Evolutionary conservation across 176 grass and related monocot species (phyloP).

Genomic region (Olyra latifolia): DNA sequence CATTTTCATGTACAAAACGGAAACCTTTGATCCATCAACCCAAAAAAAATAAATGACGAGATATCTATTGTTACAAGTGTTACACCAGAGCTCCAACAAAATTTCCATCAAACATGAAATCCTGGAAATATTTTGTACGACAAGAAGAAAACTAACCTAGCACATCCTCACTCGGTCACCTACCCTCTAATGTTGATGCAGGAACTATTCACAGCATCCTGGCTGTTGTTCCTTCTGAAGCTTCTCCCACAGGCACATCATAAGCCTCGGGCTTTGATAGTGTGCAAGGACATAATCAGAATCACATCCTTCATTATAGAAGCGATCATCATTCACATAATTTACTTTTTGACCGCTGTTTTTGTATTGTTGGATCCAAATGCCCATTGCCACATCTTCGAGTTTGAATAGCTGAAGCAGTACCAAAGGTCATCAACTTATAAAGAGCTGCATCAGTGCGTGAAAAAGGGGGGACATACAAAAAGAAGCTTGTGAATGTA

Average conservation of each 20-base stretch:
- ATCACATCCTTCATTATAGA: constrained; percentile 82
- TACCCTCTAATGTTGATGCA: not conserved
- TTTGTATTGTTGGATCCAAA: constrained; percentile 88
- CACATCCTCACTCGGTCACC: not conserved
- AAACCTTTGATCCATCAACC: not conserved
- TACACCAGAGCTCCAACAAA: not conserved
- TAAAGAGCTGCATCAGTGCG: not conserved
- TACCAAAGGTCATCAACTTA: not conserved
- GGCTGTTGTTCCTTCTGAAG: constrained; percentile 66
- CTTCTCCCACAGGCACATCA: constrained; percentile 88
- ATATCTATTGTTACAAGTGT: not conserved
- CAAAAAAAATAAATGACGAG: not conserved
- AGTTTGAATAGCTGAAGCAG: constrained; percentile 89
- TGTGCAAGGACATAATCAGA: constrained; percentile 81
- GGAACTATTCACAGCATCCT: constrained; percentile 68
- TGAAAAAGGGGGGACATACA: not conserved
- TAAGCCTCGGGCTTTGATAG: constrained; percentile 82
- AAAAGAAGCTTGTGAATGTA: not conserved
- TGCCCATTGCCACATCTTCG: constrained; percentile 92
- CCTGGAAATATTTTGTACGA: not conserved
- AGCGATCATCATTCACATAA: constrained; percentile 65
- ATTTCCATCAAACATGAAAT: not conserved
- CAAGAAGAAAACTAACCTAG: not conserved
- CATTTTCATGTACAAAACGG: not conserved
- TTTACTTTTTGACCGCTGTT: constrained; percentile 64